phyloP scores from a whole-genome alignment of 352 stramenopile genomes.

The Saprolegnia parasitica region DNA sequence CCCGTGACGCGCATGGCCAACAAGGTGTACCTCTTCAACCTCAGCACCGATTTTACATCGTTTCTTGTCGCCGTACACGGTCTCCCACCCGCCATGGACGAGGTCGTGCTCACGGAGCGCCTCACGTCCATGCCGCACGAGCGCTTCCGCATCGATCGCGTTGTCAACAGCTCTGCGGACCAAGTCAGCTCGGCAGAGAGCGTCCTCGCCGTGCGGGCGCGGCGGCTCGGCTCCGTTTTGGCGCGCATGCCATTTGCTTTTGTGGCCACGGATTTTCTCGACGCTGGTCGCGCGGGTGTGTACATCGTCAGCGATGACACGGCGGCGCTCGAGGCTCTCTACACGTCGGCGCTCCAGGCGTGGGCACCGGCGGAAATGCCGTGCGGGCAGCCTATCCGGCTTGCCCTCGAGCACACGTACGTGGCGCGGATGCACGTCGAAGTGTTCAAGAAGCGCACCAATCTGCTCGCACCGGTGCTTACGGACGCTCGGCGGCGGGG shows the following conservation, averaged over 20 bases:
- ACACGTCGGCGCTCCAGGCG: conserved; percentile 7
- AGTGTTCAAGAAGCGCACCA: conserved; percentile 26
- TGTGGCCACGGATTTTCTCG: conserved; percentile 33
- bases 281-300: conserved; percentile 31
- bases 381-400: conserved; percentile 32
- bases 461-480: conserved; percentile 21
- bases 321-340: conserved; percentile 23
- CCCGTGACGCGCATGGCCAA: too few species aligned
- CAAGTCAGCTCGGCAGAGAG: neutral
- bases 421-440: conserved; percentile 29
- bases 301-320: conserved; percentile 29
- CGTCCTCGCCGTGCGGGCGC: conserved; percentile 28
- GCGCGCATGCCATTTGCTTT: conserved; percentile 29
- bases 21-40: conserved; percentile 17
- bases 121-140: neutral
- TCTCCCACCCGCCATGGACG: conserved; percentile 2
- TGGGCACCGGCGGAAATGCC: conserved; percentile 32
- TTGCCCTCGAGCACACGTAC: conserved; percentile 34
- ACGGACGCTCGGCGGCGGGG: conserved; percentile 19
- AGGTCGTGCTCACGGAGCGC: neutral
- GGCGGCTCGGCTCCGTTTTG: conserved; percentile 30
- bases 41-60: conserved; percentile 25
- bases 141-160: neutral
- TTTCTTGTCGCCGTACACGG: neutral
- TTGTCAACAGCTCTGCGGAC: neutral